A percentile compares a stretch with the other conserved stretches of the same genome.
These are phyloP conservation scores for Telopea speciosissima DNA, from an alignment of 177 flowering plant genomes.

Conservation along the genomic window DNA sequence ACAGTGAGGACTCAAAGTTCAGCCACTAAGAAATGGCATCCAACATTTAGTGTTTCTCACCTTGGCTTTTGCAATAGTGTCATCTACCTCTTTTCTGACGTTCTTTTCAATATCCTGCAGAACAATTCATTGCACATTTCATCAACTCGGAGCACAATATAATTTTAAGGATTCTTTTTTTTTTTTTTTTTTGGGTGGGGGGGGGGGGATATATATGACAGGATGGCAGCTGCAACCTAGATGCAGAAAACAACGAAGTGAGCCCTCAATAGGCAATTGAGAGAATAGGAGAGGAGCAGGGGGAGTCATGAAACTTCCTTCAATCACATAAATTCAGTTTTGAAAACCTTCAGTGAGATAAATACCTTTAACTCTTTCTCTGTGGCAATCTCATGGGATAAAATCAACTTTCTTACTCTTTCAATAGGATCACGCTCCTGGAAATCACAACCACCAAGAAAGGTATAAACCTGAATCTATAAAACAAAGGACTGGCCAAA, in stretches of 20 bases:
- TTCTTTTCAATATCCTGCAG: constrained; percentile 83
- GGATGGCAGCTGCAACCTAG: neutral
- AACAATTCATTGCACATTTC: neutral
- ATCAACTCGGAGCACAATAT: neutral
- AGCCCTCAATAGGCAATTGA: neutral
- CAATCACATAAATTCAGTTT: neutral
- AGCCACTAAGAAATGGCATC: neutral
- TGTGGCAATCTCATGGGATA: constrained; percentile 82
- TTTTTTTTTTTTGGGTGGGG: too few species aligned
- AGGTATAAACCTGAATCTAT: neutral
- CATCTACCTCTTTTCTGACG: constrained; percentile 83
- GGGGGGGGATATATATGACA: neutral
- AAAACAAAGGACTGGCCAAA: neutral
- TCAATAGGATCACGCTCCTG: constrained; percentile 99
- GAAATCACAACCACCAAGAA: constrained; percentile 1
- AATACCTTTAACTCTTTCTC: constrained; percentile 88
- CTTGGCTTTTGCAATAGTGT: constrained; percentile 93
- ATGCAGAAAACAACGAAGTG: neutral
- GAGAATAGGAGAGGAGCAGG: neutral
- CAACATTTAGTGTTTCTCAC: constrained; percentile 27
- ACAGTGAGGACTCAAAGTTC: neutral
- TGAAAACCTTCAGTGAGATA: neutral
- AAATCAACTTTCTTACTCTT: constrained; percentile 70
- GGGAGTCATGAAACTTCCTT: neutral
- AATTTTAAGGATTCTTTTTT: too few species aligned